Evolutionary conservation across 768 basidiomycete genomes (phyloP).

Genomic region (Ramaria rubella): DNA sequence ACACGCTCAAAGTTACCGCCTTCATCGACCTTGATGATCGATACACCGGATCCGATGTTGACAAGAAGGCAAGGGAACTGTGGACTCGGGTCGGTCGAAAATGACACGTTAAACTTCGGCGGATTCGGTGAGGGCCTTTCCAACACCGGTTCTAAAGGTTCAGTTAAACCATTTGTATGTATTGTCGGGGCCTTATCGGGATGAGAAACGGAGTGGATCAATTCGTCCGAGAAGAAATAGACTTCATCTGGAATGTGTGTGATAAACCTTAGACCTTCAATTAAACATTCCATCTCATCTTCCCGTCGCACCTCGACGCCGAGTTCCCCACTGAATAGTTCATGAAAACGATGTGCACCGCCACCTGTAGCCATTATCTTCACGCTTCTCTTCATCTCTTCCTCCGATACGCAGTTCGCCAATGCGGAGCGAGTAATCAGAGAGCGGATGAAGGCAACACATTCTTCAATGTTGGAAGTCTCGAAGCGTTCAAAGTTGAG

Average conservation of each 20-base stretch:
- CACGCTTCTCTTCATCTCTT: constrained; percentile 86
- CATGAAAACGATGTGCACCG: constrained; percentile 92
- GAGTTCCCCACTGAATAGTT: constrained; percentile 64
- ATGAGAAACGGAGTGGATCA: constrained; percentile 64
- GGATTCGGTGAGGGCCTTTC: constrained; percentile 89
- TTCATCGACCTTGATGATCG: constrained; percentile 94
- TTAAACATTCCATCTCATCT: constrained; percentile 99
- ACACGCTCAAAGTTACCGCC: constrained; percentile 95
- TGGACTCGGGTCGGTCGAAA: constrained; percentile 74
- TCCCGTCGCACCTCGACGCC: constrained; percentile 83
- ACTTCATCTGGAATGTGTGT: constrained; percentile 94
- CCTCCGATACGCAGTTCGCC: constrained; percentile 80
- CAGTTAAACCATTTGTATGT: constrained; percentile 33
- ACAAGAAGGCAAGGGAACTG: constrained; percentile 95
- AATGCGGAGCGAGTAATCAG: constrained; percentile 82
- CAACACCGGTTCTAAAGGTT: constrained; percentile 31
- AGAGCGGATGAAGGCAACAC: constrained; percentile 79
- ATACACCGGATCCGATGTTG: constrained; percentile 97
- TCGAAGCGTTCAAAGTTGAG: constrained; percentile 98
- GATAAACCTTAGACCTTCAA: constrained; percentile 93
- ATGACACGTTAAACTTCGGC: constrained; percentile 82
- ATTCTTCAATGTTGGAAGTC: constrained; percentile 78
- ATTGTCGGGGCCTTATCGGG: constrained; percentile 15
- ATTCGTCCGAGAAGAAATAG: constrained; percentile 97
- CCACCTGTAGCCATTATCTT: constrained; percentile 99